Conservation (phyloP, 257 asterid genomes). For the Solanum chmielewskii region DNA sequence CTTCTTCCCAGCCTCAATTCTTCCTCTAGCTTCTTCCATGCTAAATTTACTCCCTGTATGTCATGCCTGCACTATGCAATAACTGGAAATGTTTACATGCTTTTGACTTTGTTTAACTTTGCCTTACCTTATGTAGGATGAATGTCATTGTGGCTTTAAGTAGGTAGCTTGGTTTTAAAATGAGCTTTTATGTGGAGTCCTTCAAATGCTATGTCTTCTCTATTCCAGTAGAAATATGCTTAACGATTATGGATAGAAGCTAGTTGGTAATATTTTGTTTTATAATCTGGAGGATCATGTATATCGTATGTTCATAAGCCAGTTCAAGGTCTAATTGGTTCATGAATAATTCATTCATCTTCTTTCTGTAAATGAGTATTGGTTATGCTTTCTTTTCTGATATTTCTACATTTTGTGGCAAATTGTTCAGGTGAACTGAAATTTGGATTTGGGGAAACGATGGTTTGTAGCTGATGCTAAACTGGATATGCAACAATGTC, state of each 20-base stretch:
- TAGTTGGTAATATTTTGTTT: not conserved
- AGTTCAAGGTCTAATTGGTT: not conserved
- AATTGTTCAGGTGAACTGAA: slow-evolving; percentile 1
- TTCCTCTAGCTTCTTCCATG: not conserved
- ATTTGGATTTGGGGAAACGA: not conserved
- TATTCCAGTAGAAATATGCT: not conserved
- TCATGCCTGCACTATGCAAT: not conserved
- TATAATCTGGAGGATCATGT: not conserved
- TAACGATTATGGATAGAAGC: not conserved
- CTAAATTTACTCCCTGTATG: not conserved
- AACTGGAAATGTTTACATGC: not conserved
- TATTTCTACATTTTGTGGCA: not conserved
- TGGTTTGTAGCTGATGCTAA: slow-evolving; percentile 32
- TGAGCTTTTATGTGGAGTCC: not conserved
- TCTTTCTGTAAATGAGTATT: not conserved
- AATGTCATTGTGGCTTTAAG: not conserved
- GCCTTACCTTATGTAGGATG: not conserved
- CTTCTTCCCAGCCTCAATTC: not conserved
- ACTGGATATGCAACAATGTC: slow-evolving; percentile 56
- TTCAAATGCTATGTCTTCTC: not conserved
- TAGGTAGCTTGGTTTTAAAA: not conserved
- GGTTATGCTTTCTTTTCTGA: not conserved
- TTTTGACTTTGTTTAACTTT: not conserved
- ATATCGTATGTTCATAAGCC: not conserved
- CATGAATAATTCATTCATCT: not conserved